A percentile compares a stretch with the other conserved stretches of the same genome.
Conservation (phyloP, 352 stramenopile genomes). For the Pythium scleroteichum region DNA sequence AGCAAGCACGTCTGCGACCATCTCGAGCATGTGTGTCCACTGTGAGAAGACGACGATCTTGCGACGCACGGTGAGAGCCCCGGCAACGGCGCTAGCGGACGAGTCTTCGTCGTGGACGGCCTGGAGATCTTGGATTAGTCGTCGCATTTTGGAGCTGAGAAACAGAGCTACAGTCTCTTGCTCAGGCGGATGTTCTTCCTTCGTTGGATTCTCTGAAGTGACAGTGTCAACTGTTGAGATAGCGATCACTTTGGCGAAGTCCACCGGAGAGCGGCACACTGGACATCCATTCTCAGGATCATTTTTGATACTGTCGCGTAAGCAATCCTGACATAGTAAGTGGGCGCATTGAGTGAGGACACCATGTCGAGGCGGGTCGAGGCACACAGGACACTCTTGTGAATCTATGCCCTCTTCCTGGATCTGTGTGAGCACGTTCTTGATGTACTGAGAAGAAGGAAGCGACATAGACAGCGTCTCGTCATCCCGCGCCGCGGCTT, state of each 20-base stretch:
- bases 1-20: conserved; percentile 62
- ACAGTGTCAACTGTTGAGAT: conserved; percentile 14
- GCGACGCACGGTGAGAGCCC: conserved; percentile 32
- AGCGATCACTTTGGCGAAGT: conserved; percentile 60
- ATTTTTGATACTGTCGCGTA: conserved; percentile 57
- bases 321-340: conserved; percentile 78
- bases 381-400: conserved; percentile 86
- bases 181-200: not conserved
- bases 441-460: conserved; percentile 45
- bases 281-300: conserved; percentile 72
- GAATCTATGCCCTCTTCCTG: conserved; percentile 70
- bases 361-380: conserved; percentile 63
- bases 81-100: not conserved
- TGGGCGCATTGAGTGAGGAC: conserved; percentile 88
- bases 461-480: not conserved
- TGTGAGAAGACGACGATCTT: conserved; percentile 92
- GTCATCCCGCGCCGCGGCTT: not conserved
- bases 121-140: conserved; percentile 65
- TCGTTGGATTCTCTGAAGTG: not conserved
- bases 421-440: conserved; percentile 76
- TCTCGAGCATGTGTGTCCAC: conserved; percentile 89
- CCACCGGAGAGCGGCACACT: conserved; percentile 71
- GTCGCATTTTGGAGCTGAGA: conserved; percentile 69
- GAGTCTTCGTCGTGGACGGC: conserved; percentile 55
- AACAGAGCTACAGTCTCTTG: conserved; percentile 38